Base-by-base conservation (phyloP, 495 filamentous ascomycete genomes). In the Aspergillus cavernicola region DNA sequence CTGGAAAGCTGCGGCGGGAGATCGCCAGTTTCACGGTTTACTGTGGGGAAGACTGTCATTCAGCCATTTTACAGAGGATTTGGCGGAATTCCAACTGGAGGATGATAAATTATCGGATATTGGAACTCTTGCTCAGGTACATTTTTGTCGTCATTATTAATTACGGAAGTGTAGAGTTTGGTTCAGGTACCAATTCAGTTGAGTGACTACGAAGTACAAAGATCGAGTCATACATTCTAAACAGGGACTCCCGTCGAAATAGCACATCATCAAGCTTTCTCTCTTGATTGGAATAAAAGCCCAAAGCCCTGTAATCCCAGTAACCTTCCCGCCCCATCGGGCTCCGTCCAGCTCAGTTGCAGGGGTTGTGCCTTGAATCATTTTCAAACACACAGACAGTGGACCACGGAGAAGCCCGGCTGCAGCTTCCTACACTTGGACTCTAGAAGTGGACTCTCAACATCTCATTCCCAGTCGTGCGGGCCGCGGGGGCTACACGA, bases 31-130 rank as follows among this genome's bases (percentile, higher is more conserved):
- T 38, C 24, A 24, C 35, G 19, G 32, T 42, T 49, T 16, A 16
- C 44, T 56, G 46, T 50, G 53, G 53, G 46, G 46, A 50, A 50
- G 20, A 23, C 45, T 35, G 45, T 23, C 31, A 43, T 43, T 15
- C 37, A 40, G 41, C 41, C 41, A 26, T 42, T 22, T 44, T 28
- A 28, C 42, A 28, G 26, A 46, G 11, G 26, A 32, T 46, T 33
- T 29, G 6, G 4, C 23, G 5, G 23, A 29, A 44, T 44, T 29
- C 41, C 41, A 44, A 29, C 15, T 44, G 2, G 23, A 7, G 12
- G 13, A 5, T 19, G 20, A n/a, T 20, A 19, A 12, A 23, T 9
- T 18, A 12, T 39, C 28, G 6, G n/a, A n/a, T n/a, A n/a, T n/a
- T 29, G 26, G 26, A 5, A n/a, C n/a, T 10, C 2, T 33, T 33